phyloP scores from a whole-genome alignment of 176 grass and related monocot species.

The Zea mays region Zm-B73-REFERENCE-NAM-5.0 NC_050101.1:162315501-162316000 shows the following conservation, averaged over 20 bases:
- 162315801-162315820: constrained; percentile 13
- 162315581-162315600: not conserved
- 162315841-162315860: not conserved
- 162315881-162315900: constrained; percentile 11
- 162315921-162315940: constrained; percentile 16
- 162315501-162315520: no score
- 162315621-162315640: not conserved
- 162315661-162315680: not conserved
- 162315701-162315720: not conserved
- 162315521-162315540: no score
- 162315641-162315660: not conserved
- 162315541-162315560: no score
- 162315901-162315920: constrained; percentile 11
- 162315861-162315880: constrained; percentile 17
- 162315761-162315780: not conserved
- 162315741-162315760: constrained; percentile 14
- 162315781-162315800: not conserved
- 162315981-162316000: not conserved
- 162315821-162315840: not conserved
- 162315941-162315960: constrained; percentile 29
- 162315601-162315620: not conserved
- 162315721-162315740: not conserved
- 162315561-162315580: no score
- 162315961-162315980: not conserved
- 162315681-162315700: not conserved